These are phyloP conservation scores for Hymenoscyphus occultus DNA, from an alignment of 2,329 filamentous ascomycete genomes.

Conservation along the genomic window DNA sequence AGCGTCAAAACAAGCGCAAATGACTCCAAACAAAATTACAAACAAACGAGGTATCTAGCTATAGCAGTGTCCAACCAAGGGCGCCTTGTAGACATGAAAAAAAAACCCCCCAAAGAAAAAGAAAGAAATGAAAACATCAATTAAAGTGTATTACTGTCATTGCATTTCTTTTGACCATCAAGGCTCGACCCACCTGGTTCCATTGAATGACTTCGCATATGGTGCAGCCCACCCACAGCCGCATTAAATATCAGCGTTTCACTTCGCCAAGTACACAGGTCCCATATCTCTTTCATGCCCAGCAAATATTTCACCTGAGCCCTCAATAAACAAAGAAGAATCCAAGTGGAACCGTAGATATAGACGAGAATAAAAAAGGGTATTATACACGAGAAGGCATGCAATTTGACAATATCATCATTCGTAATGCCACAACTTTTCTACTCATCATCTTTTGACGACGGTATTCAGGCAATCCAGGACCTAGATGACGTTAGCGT, in stretches of 20 bases:
- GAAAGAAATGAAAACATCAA: background rate
- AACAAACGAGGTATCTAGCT: too few relatives aligned
- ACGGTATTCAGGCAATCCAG: constrained; percentile 32
- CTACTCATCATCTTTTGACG: constrained; percentile 28
- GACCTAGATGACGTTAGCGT: constrained; percentile 23
- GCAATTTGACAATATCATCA: constrained; percentile 27
- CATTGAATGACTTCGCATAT: background rate
- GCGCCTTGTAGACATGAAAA: background rate
- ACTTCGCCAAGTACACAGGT: background rate
- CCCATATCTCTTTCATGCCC: background rate
- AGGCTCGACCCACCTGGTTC: background rate
- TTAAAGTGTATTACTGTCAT: background rate
- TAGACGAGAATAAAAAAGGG: constrained; percentile 22
- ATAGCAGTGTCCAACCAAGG: too few relatives aligned
- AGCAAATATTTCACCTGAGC: constrained; percentile 5
- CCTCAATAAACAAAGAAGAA: constrained; percentile 19
- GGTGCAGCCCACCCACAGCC: background rate
- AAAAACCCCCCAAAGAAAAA: background rate
- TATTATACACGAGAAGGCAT: constrained; percentile 27
- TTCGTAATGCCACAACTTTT: constrained; percentile 26
- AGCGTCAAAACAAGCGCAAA: too few relatives aligned
- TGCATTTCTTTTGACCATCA: background rate
- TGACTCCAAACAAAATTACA: too few relatives aligned
- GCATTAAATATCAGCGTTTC: constrained; percentile 4
- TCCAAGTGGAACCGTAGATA: constrained; percentile 19